phyloP scores from a whole-genome alignment of 805 yeast genomes.

The Saccharomycopsis sp. region DNA sequence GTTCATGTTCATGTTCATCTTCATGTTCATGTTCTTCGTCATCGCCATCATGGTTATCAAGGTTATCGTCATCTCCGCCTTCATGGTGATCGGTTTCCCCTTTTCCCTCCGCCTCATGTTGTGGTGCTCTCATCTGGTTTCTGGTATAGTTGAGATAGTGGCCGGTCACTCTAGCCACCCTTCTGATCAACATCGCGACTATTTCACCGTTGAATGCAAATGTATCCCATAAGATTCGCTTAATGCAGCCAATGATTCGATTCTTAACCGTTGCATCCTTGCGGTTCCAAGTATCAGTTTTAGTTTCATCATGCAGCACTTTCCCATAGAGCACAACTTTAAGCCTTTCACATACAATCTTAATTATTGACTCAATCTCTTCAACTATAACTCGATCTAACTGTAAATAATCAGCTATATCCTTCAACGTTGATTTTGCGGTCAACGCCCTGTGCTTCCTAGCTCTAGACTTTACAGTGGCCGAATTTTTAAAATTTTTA shows the following conservation, averaged over 20 bases:
- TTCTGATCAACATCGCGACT: conserved; percentile 6
- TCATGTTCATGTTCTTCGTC: no score
- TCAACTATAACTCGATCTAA: conserved; percentile 11
- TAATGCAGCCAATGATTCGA: conserved; percentile 13
- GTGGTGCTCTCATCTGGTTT: no score
- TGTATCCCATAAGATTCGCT: conserved; percentile 17
- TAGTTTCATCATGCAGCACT: background rate
- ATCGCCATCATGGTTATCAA: no score
- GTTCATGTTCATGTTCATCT: no score
- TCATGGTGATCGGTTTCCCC: no score
- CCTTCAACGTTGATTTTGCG: conserved; percentile 4
- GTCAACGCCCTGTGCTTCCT: conserved; percentile 6
- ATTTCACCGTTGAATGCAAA: conserved; percentile 12
- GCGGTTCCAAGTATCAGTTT: conserved; percentile 13
- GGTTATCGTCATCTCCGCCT: no score
- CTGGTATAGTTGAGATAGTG: conserved; percentile 16
- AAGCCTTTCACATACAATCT: conserved; percentile 8
- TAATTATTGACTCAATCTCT: conserved; percentile 11
- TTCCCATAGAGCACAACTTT: conserved; percentile 12
- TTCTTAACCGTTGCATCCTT: conserved; percentile 6
- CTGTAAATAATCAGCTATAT: conserved; percentile 7
- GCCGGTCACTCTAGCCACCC: conserved; percentile 12
- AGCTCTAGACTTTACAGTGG: no score
- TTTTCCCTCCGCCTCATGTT: no score
- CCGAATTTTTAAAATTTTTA: background rate